These are phyloP conservation scores for Epichloe glyceriae DNA, from an alignment of 2,329 filamentous ascomycete genomes.

Conservation along the genomic window DNA sequence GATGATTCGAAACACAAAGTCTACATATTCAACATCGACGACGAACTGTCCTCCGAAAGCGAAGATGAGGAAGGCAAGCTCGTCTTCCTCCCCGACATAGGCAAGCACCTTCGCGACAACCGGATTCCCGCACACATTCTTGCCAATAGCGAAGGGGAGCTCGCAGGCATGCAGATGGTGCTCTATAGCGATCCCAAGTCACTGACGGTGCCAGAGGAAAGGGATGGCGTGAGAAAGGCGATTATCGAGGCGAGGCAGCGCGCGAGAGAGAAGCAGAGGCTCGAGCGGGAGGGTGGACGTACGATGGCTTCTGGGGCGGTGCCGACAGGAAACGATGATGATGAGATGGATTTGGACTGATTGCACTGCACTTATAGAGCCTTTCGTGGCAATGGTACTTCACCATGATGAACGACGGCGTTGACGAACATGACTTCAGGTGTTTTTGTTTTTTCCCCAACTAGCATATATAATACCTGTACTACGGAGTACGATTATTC, in stretches of 20 bases:
- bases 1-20: constrained; percentile 80
- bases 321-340: constrained; percentile 30
- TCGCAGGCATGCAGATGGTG: constrained; percentile 59
- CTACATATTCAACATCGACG: constrained; percentile 83
- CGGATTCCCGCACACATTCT: constrained; percentile 57
- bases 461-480: neutral
- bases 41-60: constrained; percentile 54
- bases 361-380: neutral
- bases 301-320: neutral
- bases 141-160: constrained; percentile 38
- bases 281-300: constrained; percentile 20
- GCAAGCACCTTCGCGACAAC: constrained; percentile 61
- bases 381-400: neutral
- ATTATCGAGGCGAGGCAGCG: constrained; percentile 68
- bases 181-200: constrained; percentile 73
- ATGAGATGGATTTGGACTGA: constrained; percentile 56
- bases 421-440: too few relatives aligned
- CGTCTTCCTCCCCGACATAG: constrained; percentile 74
- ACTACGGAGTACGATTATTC: neutral
- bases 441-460: neutral
- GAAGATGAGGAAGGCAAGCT: constrained; percentile 42
- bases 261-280: constrained; percentile 44
- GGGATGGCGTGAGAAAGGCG: constrained; percentile 67
- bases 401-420: neutral
- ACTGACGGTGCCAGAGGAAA: constrained; percentile 59